phyloP scores from a whole-genome alignment of 2,329 filamentous ascomycete species.

The Phaeosphaeria sp. region DNA sequence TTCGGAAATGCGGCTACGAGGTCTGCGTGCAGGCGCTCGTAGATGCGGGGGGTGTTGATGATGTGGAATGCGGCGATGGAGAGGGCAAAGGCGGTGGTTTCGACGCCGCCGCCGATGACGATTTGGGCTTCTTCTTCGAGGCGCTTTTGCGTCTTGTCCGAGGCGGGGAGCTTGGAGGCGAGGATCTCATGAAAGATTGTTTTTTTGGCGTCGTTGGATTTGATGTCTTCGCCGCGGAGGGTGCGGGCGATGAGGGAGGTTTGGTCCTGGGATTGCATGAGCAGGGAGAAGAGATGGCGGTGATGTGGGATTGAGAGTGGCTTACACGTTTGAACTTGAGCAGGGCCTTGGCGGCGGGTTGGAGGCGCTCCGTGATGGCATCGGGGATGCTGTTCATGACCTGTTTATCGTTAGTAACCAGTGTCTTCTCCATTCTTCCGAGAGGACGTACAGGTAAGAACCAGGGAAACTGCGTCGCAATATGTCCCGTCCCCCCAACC shows the following conservation, averaged over 20 bases:
- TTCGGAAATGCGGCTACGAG: constrained; percentile 39
- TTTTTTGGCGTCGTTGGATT: constrained; percentile 40
- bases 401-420: constrained; percentile 12
- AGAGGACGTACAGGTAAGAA: constrained; percentile 35
- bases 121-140: constrained; percentile 50
- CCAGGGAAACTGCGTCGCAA: constrained; percentile 42
- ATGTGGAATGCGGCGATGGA: constrained; percentile 41
- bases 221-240: constrained; percentile 35
- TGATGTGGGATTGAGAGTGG: constrained; percentile 1
- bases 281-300: background rate
- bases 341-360: constrained; percentile 39
- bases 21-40: constrained; percentile 38
- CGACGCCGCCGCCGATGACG: constrained; percentile 49
- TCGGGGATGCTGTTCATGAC: constrained; percentile 44
- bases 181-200: constrained; percentile 47
- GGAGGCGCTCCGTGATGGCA: constrained; percentile 35
- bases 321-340: constrained; percentile 41
- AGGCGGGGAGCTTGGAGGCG: constrained; percentile 31
- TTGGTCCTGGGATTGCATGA: constrained; percentile 21
- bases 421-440: background rate
- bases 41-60: constrained; percentile 39
- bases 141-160: constrained; percentile 47
- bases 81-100: constrained; percentile 47
- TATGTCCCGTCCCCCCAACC: constrained; percentile 37
- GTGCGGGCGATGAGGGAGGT: constrained; percentile 33